phyloP scores from a whole-genome alignment of 2,329 filamentous ascomycete species.

The Ophiostoma himal-ulmi region DNA sequence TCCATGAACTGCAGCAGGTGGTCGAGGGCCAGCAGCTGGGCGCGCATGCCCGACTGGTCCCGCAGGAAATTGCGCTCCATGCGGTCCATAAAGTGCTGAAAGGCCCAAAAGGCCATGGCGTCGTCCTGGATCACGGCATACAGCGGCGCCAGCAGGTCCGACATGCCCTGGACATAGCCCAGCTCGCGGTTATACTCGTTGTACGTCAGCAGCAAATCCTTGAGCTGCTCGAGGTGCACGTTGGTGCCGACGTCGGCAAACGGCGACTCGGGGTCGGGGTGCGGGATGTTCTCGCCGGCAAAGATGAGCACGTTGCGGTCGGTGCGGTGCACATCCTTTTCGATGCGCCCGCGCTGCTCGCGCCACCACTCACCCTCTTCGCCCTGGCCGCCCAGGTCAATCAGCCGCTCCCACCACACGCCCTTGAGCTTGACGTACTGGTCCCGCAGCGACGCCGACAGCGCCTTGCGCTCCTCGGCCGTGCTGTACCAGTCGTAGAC shows the following conservation, averaged over 20 bases:
- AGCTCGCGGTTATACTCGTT: constrained; percentile 96
- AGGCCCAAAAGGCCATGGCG: constrained; percentile 93
- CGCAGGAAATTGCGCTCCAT: constrained; percentile 97
- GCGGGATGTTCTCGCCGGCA: constrained; percentile 89
- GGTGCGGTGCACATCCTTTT: constrained; percentile 97
- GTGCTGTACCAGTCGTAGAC: constrained; percentile 93
- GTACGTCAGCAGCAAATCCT: constrained; percentile 97
- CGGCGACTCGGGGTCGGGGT: constrained; percentile 91
- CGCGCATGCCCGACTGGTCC: constrained; percentile 93
- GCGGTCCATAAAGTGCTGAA: constrained; percentile 91
- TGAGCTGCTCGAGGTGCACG: constrained; percentile 96
- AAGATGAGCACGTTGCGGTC: constrained; percentile 95
- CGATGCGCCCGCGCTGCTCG: constrained; percentile 87
- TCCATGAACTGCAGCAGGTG: constrained; percentile 97
- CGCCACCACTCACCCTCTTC: constrained; percentile 94
- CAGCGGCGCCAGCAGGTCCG: constrained; percentile 87
- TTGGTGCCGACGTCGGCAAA: constrained; percentile 93
- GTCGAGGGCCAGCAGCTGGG: constrained; percentile 83
- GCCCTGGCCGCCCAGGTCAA: constrained; percentile 71
- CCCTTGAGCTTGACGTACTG: constrained; percentile 93
- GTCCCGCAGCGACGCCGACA: constrained; percentile 79
- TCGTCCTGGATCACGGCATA: constrained; percentile 98
- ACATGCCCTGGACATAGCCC: constrained; percentile 98
- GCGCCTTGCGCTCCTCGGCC: constrained; percentile 72
- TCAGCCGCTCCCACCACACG: constrained; percentile 90